These are phyloP conservation scores for Gymnopilus junonius DNA, from an alignment of 768 basidiomycete genomes.

Conservation along the genomic window DNA sequence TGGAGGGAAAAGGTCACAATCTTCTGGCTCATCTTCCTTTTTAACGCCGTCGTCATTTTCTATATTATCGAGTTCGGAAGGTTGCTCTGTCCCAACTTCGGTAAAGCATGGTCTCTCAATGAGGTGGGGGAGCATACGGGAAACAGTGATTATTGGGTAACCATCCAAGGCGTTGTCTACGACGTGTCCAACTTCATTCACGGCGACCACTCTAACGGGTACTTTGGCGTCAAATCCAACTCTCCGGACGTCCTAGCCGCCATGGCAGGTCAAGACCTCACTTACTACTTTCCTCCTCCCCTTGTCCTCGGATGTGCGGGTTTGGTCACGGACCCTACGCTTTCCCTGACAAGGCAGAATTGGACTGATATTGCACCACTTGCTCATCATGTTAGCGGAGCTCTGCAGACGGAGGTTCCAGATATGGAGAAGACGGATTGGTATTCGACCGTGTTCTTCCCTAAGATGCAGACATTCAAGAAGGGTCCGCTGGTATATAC, in stretches of 20 bases:
- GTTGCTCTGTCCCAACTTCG: constrained; percentile 82
- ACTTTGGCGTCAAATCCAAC: constrained; percentile 67
- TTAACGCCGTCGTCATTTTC: constrained; percentile 82
- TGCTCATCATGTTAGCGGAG: constrained; percentile 81
- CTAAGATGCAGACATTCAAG: constrained; percentile 72
- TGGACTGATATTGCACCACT: constrained; percentile 59
- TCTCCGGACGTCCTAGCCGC: constrained; percentile 60
- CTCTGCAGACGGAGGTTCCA: constrained; percentile 48
- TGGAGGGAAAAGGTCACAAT: constrained; percentile 96
- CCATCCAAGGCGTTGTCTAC: constrained; percentile 84
- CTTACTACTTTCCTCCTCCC: constrained; percentile 85
- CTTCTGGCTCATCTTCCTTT: constrained; percentile 78
- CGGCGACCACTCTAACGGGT: constrained; percentile 78
- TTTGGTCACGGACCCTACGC: constrained; percentile 61
- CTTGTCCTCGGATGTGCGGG: constrained; percentile 73
- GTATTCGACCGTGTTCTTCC: constrained; percentile 77
- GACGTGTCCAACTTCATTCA: constrained; percentile 83
- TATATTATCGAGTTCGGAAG: constrained; percentile 88
- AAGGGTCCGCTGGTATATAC: constrained; percentile 85
- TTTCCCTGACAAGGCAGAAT: constrained; percentile 65
- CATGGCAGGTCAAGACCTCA: constrained; percentile 87
- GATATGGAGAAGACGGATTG: constrained; percentile 61
- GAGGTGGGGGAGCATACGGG: constrained; percentile 80
- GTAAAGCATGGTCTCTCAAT: constrained; percentile 79
- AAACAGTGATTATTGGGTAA: constrained; percentile 79